phyloP scores from a whole-genome alignment of 2,329 filamentous ascomycete genomes.

The Pseudovirgaria hyperparasitica region DNA sequence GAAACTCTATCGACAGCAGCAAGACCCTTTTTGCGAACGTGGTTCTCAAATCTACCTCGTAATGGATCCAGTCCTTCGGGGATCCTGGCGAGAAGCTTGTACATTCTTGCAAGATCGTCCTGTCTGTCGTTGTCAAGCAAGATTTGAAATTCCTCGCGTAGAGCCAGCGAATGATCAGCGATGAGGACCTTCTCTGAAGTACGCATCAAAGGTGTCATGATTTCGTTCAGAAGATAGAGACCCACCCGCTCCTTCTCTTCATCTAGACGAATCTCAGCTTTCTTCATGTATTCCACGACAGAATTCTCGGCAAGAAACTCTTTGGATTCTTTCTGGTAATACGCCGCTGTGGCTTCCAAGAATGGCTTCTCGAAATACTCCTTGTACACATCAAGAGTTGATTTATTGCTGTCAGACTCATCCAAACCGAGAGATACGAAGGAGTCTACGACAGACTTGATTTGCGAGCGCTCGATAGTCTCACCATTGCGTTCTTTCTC shows the following conservation, averaged over 20 bases:
- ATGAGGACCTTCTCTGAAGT: slow-evolving; percentile 84
- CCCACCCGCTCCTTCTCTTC: slow-evolving; percentile 92
- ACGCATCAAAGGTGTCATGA: slow-evolving; percentile 70
- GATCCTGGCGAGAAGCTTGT: slow-evolving; percentile 77
- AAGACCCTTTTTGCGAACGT: slow-evolving; percentile 81
- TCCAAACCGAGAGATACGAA: slow-evolving; percentile 90
- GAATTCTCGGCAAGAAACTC: slow-evolving; percentile 94
- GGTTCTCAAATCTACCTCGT: slow-evolving; percentile 74
- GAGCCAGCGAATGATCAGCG: slow-evolving; percentile 69
- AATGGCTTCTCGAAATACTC: slow-evolving; percentile 89
- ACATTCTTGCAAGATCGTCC: slow-evolving; percentile 94
- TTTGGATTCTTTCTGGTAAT: slow-evolving; percentile 86
- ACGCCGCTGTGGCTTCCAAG: slow-evolving; percentile 67
- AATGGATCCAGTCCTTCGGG: slow-evolving; percentile 85
- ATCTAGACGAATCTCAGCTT: slow-evolving; percentile 76
- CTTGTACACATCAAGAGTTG: slow-evolving; percentile 89
- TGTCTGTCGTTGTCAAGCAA: slow-evolving; percentile 88
- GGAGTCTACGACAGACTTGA: slow-evolving; percentile 93
- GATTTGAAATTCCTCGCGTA: slow-evolving; percentile 91
- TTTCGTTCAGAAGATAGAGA: slow-evolving; percentile 85
- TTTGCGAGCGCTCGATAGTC: slow-evolving; percentile 92
- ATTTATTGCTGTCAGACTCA: slow-evolving; percentile 83
- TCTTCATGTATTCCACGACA: slow-evolving; percentile 99
- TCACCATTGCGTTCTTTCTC: slow-evolving; percentile 96
- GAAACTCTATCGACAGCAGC: slow-evolving; percentile 85